phyloP scores from a whole-genome alignment of 257 asterid genomes.

The Ocimum tenuiflorum region DNA sequence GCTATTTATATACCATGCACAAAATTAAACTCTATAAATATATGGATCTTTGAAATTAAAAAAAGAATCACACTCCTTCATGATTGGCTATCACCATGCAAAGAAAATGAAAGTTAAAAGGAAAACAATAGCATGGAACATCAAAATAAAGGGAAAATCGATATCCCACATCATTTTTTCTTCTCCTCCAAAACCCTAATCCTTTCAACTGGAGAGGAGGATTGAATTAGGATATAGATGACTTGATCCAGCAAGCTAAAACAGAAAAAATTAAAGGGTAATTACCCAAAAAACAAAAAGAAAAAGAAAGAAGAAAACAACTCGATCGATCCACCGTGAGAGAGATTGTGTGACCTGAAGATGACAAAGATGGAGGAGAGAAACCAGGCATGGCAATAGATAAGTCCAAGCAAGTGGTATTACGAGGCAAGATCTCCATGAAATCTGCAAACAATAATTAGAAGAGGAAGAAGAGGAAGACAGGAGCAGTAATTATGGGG shows the following conservation, averaged over 20 bases:
- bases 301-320: no score
- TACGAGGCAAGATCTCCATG: slow-evolving; percentile 40
- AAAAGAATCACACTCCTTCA: neutral
- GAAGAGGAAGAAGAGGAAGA: neutral
- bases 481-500: neutral
- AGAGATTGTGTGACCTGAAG: slow-evolving; percentile 35
- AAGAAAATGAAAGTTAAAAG: no score
- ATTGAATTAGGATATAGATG: no score
- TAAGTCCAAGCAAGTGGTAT: slow-evolving; percentile 47
- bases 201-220: neutral
- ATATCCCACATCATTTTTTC: neutral
- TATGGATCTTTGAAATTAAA: no score
- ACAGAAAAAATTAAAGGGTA: no score
- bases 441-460: slow-evolving; percentile 3
- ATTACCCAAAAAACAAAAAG: no score
- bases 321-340: no score
- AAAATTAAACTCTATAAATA: neutral
- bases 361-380: slow-evolving; percentile 37
- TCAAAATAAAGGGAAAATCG: neutral
- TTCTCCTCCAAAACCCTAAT: neutral
- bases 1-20: neutral
- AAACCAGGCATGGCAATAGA: slow-evolving; percentile 56
- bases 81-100: slow-evolving; percentile 13
- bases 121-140: neutral
- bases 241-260: no score